These are phyloP conservation scores for Ceratocystiopsis sp. DNA, from an alignment of 2,329 filamentous ascomycete genomes.

Conservation along the genomic window DNA sequence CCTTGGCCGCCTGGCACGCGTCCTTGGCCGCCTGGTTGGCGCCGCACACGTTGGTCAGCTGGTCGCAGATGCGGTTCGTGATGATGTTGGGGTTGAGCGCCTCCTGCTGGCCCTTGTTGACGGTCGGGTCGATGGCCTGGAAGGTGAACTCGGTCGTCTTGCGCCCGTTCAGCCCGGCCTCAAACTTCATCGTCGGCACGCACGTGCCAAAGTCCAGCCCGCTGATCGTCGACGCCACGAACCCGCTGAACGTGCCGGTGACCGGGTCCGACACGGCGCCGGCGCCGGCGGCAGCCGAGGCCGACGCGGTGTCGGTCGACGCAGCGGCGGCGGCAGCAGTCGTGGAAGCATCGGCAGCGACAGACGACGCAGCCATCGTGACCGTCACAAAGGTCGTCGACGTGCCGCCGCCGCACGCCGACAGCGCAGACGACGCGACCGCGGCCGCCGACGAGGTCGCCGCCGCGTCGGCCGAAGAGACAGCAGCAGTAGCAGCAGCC, in stretches of 20 bases:
- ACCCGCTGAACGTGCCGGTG: constrained; percentile 8
- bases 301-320: neutral
- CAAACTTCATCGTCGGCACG: constrained; percentile 41
- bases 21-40: constrained; percentile 42
- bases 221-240: constrained; percentile 7
- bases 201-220: constrained; percentile 34
- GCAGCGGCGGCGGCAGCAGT: neutral
- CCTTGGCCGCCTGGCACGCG: constrained; percentile 34
- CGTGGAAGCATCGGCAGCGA: neutral
- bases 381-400: constrained; percentile 3
- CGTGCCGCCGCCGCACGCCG: neutral
- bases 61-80: constrained; percentile 54
- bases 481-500: constrained; percentile 1
- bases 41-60: constrained; percentile 48
- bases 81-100: constrained; percentile 59
- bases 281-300: constrained; percentile 2
- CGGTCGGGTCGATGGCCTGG: constrained; percentile 44
- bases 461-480: neutral
- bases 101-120: constrained; percentile 46
- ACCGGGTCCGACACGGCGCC: constrained; percentile 8
- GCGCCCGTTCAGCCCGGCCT: constrained; percentile 39
- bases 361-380: neutral
- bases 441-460: neutral
- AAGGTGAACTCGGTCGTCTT: constrained; percentile 46
- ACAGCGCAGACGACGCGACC: neutral